Base-by-base conservation (phyloP, 192 early-diverging fungal genomes). In the Coemansia sp. region DNA sequence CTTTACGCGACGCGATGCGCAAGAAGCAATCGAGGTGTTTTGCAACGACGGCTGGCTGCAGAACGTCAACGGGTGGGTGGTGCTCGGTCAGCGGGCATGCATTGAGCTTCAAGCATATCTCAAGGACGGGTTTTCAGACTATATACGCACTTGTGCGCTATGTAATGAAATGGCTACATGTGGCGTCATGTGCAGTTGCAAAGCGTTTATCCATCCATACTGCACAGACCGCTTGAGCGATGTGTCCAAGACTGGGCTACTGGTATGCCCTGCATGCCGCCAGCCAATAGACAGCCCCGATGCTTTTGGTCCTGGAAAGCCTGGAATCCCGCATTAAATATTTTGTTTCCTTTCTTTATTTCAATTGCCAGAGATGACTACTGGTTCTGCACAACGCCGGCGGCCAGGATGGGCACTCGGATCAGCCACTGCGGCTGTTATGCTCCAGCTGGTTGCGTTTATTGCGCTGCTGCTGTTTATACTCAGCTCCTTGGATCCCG, bases 21-120 rank as follows among this genome's bases (percentile, higher is more conserved):
- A 58, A 18, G 53, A 58, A 10, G 44, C 62, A 14, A 39, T 69
- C 4, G 40, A 26, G n/a, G 31, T 37, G 20, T 47, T 69, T 9
- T 62, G 60, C 23, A 11, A 6, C 1, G 70, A 62, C 32, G 59
- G 60, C 3, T 73, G 70, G 70, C 45, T 73, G 17, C 49, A 20
- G 1, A 56, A 23, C 1, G 43, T 36, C 5, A 14, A 47, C 21
- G 38, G 32, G 14, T 61, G 16, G 40, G 54, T 72, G 5, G 51
- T 62, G 9, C 15, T 73, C 15, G 70, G 70, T 0, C 40, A 32
- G 6, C 37, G 70, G 9, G 49, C 63, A 14, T 28, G 56, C 11
- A 73, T 73, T n/a, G 70, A 73, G 56, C n/a, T 73, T 32, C 59
- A 62, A 18, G 41, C 58, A 14, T 73, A 44, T 48, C 37, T 73